Conservation (phyloP, 169 alveolate genomes). For the Cryptosporidium muris region DNA sequence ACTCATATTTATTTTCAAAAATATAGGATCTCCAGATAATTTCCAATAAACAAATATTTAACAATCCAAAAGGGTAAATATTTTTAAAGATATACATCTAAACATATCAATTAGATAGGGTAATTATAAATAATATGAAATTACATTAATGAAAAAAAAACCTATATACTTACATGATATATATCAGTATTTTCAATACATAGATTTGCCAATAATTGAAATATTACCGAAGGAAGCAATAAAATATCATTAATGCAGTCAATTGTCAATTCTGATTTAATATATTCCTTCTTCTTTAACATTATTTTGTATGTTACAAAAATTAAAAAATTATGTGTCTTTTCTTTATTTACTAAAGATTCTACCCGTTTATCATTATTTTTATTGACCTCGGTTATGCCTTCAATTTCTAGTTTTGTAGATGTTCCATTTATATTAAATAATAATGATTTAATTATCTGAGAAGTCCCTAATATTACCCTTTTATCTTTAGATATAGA, state of each 20-base stretch:
- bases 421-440: too few species aligned
- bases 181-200: not conserved
- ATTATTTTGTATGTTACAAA: too few species aligned
- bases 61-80: constrained; percentile 41
- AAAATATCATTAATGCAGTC: constrained; percentile 9
- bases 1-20: not conserved
- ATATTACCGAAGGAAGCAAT: constrained; percentile 13
- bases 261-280: not conserved
- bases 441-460: not conserved
- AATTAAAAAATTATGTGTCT: too few species aligned
- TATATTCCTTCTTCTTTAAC: too few species aligned
- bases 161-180: constrained; percentile 22
- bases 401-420: too few species aligned
- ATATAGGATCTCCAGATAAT: constrained; percentile 1
- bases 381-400: too few species aligned
- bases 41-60: constrained; percentile 34
- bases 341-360: too few species aligned
- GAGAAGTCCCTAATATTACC: not conserved
- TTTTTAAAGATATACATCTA: constrained; percentile 16
- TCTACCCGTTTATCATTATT: too few species aligned
- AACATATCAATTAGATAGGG: not conserved
- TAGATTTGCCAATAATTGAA: constrained; percentile 43
- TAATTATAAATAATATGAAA: not conserved
- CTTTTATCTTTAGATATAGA: constrained; percentile 21
- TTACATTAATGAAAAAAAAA: not conserved